These are phyloP conservation scores for Thymus mandschuricus DNA, from an alignment of 257 asterid genomes.

Conservation along the genomic window DNA sequence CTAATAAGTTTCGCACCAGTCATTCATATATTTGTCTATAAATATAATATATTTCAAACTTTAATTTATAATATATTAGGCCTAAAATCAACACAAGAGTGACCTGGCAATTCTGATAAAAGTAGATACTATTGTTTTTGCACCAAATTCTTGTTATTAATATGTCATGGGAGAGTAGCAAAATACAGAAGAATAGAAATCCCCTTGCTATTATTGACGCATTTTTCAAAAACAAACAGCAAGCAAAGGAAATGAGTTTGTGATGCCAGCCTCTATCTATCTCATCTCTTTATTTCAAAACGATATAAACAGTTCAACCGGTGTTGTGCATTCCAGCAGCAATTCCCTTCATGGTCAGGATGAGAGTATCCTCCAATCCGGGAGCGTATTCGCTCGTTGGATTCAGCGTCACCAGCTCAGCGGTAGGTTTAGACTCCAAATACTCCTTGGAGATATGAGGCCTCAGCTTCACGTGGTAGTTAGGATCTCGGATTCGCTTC, in stretches of 20 bases:
- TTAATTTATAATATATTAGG: too few species aligned
- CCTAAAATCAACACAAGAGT: too few species aligned
- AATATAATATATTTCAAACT: too few species aligned
- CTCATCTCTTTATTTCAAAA: background rate
- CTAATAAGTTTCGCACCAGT: too few species aligned
- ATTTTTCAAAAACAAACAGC: too few species aligned
- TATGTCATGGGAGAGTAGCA: too few species aligned
- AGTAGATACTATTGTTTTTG: too few species aligned
- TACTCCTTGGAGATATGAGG: conserved; percentile 56
- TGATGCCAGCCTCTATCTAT: background rate
- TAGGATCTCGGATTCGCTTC: conserved; percentile 64
- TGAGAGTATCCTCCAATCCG: conserved; percentile 72
- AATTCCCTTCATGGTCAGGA: conserved; percentile 73
- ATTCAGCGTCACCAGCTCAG: conserved; percentile 60
- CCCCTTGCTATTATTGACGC: too few species aligned
- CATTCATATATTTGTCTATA: too few species aligned
- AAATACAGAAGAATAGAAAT: too few species aligned
- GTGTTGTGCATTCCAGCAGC: conserved; percentile 71
- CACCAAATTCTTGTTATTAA: too few species aligned
- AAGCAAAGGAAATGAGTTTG: background rate
- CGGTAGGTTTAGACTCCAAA: conserved; percentile 49
- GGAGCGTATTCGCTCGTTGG: conserved; percentile 72
- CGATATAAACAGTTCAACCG: conserved; percentile 33
- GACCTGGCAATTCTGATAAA: too few species aligned
- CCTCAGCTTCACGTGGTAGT: conserved; percentile 57